phyloP scores from a whole-genome alignment of 75 land plant species.

The Azolla pinnata region DNA sequence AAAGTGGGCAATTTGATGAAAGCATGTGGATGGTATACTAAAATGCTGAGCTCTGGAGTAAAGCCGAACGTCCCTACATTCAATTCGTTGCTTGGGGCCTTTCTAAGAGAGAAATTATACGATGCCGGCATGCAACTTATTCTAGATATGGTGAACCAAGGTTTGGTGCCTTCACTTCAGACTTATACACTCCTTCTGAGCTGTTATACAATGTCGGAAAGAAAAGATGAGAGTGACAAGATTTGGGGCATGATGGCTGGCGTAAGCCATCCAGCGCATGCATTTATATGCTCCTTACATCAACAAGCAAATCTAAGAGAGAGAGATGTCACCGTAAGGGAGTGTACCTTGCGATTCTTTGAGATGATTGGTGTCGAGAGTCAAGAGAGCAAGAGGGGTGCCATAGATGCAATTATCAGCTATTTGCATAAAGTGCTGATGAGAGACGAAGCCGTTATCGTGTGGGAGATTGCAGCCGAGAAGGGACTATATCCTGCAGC shows the following conservation, averaged over 20 bases:
- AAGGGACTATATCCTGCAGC: conserved; percentile 83
- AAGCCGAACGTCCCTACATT: conserved; percentile 80
- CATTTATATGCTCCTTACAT: conserved; percentile 60
- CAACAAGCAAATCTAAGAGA: conserved; percentile 59
- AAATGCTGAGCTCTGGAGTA: conserved; percentile 81
- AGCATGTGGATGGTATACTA: conserved; percentile 73
- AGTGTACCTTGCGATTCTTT: conserved; percentile 48
- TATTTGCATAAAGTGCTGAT: conserved; percentile 75
- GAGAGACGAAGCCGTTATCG: conserved; percentile 71
- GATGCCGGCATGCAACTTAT: conserved; percentile 51
- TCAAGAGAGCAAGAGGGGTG: conserved; percentile 85
- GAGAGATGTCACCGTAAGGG: conserved; percentile 55
- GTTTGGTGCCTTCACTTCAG: conserved; percentile 67
- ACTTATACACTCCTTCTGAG: conserved; percentile 84
- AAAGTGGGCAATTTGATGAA: conserved; percentile 78
- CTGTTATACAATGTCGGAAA: conserved; percentile 54
- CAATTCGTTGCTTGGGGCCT: conserved; percentile 86
- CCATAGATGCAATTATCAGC: conserved; percentile 82
- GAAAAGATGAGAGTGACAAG: conserved; percentile 33
- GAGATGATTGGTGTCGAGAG: conserved; percentile 78
- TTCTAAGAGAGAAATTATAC: conserved; percentile 51
- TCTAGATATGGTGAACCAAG: conserved; percentile 50
- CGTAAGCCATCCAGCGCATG: conserved; percentile 81
- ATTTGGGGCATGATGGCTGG: conserved; percentile 59
- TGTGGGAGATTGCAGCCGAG: conserved; percentile 92